These are phyloP conservation scores for Ascochyta clinopodiicola DNA, from an alignment of 2,329 filamentous ascomycete genomes.

Conservation along the genomic window DNA sequence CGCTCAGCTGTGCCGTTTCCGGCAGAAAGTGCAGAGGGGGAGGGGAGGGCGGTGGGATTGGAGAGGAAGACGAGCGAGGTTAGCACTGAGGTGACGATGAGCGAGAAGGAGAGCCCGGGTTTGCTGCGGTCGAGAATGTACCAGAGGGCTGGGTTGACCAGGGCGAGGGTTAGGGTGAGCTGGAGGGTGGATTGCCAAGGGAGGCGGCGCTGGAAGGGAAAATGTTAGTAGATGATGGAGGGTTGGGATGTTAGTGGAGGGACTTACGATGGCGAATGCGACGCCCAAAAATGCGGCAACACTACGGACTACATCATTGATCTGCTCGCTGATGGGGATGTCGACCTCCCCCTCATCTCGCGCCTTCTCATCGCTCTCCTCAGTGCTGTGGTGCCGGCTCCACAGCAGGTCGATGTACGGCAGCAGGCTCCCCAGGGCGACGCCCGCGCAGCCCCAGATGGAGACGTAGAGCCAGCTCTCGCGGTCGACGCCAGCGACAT, in stretches of 20 bases:
- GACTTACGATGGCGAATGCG: slow-evolving; percentile 80
- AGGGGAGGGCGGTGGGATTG: slow-evolving; percentile 78
- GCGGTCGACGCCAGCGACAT: slow-evolving; percentile 63
- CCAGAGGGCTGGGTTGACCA: slow-evolving; percentile 94
- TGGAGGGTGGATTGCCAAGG: slow-evolving; percentile 97
- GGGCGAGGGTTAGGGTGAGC: slow-evolving; percentile 83
- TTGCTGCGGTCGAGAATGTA: slow-evolving; percentile 92
- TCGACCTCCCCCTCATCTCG: slow-evolving; percentile 38
- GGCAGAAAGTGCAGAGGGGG: slow-evolving; percentile 31
- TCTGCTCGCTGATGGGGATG: slow-evolving; percentile 65
- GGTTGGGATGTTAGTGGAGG: too few species aligned
- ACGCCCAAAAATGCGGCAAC: slow-evolving; percentile 76
- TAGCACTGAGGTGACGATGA: slow-evolving; percentile 74
- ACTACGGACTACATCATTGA: slow-evolving; percentile 74
- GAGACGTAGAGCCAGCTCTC: slow-evolving; percentile 71
- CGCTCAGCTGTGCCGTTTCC: slow-evolving; percentile 30
- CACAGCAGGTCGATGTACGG: slow-evolving; percentile 85
- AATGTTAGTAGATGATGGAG: too few species aligned
- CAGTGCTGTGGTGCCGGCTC: slow-evolving; percentile 58
- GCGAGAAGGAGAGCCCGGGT: slow-evolving; percentile 81
- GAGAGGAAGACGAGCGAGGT: slow-evolving; percentile 76
- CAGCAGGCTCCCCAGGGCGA: slow-evolving; percentile 77
- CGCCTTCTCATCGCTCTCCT: slow-evolving; percentile 14
- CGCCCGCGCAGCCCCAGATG: slow-evolving; percentile 82
- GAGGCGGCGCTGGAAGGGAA: slow-evolving; percentile 71